phyloP scores from a whole-genome alignment of 1,284 basidiomycete genomes.

The Phaffia rhodozyma region DNA sequence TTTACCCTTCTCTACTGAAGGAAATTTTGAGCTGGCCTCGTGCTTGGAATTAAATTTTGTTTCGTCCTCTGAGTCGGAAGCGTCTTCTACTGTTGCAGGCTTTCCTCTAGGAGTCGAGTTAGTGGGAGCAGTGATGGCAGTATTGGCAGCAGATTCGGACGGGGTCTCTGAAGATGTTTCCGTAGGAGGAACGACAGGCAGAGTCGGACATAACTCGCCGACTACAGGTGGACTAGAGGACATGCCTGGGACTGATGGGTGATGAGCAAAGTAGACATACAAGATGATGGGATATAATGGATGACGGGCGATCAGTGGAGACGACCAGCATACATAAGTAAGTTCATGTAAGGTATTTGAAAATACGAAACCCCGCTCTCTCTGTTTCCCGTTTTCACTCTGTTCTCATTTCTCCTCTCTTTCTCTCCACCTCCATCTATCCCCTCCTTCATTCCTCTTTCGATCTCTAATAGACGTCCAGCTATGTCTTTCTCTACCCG shows the following conservation, averaged over 20 bases:
- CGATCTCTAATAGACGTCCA: conserved; percentile 37
- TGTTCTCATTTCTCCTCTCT: background rate
- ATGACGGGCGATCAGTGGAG: no score
- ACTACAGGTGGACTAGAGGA: no score
- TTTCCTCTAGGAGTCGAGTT: background rate
- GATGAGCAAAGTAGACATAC: no score
- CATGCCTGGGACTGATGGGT: no score
- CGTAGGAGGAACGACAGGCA: no score
- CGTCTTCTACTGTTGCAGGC: conserved; percentile 10
- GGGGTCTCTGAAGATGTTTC: background rate
- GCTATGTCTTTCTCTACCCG: conserved; percentile 36
- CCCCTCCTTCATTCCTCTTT: background rate
- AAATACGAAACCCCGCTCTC: no score
- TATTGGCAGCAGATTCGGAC: background rate
- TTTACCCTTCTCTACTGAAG: background rate
- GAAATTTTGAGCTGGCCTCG: background rate
- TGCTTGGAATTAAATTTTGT: background rate
- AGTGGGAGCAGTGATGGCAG: background rate
- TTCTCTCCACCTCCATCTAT: background rate
- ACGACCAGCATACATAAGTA: no score
- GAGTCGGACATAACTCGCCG: no score
- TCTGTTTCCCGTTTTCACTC: background rate
- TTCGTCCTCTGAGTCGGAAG: conserved; percentile 4
- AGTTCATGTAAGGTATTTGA: no score
- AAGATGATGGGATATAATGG: no score